Base-by-base conservation (phyloP, 2,329 filamentous ascomycete genomes). In the Colletotrichum nymphaeae region DNA sequence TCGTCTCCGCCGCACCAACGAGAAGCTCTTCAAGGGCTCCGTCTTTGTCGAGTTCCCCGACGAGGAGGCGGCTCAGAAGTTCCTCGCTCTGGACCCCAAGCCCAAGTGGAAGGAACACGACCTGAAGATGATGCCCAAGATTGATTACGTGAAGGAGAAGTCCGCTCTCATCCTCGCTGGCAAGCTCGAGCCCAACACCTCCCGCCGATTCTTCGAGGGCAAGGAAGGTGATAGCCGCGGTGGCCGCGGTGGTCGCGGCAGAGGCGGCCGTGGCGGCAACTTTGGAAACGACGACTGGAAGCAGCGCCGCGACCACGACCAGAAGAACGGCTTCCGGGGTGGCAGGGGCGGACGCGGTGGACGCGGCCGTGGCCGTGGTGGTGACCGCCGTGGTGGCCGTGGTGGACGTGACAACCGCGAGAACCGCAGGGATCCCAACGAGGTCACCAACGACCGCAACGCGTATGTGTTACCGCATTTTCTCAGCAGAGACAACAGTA, bases 1-100 rank as follows among this genome's bases (percentile, higher is more conserved):
- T 75, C 95, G 96, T 80, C 93, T 99, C 75, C 94, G 97, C 77
- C 95, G 97, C 76, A 88, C 87, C 62, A 87, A 89, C 56, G 86
- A 92, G 74, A 92, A 91, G 79, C 85, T 89, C 65, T 99, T 98
- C 92, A 99, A 99, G 89, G 95, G 96, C 77, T 98, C 95, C 77
- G 94, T 98, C 72, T 98, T 98, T 81, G 94, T 98, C 76, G 96
- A 98, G 83, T 99, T 98, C 83, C 88, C 90, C 75, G 90, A 90
- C 63, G 93, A 95, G 79, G 94, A 97, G 77, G 89, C 91, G 26
- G 92, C 94, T 78, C 89, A 95, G 82, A 91, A 91, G 72, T 99
- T 99, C 84, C 86, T 98, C 74, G 91, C 87, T 16, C 86, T 95
- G 53, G 93, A 97, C 67, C 92, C 94, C 24, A 92, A 93, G 82